A percentile compares a stretch with the other conserved stretches of the same genome.
Conservation (phyloP, 768 basidiomycete species). For the Mycena crocata region DNA sequence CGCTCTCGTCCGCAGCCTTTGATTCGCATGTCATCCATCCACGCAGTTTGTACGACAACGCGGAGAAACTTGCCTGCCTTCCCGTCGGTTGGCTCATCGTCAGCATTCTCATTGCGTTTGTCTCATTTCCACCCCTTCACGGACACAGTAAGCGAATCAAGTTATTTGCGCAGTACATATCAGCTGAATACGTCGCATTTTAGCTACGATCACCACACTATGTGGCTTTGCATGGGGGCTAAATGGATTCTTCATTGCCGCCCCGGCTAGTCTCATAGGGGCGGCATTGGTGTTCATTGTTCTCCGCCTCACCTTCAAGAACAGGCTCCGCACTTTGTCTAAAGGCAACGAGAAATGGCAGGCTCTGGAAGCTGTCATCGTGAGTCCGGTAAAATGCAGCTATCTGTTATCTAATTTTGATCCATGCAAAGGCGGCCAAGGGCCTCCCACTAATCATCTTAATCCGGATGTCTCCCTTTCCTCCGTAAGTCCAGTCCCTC, state of each 20-base stretch:
- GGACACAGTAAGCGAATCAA: constrained; percentile 58
- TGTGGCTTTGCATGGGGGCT: constrained; percentile 89
- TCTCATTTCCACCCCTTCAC: constrained; percentile 70
- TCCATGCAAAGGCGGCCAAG: constrained; percentile 68
- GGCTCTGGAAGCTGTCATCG: constrained; percentile 80
- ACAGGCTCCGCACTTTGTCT: constrained; percentile 69
- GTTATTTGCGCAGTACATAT: neutral
- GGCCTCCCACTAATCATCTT: constrained; percentile 87
- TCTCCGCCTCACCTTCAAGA: constrained; percentile 69
- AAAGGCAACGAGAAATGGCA: constrained; percentile 77
- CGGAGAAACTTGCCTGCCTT: constrained; percentile 68
- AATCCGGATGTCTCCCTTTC: constrained; percentile 84
- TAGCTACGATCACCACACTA: constrained; percentile 67
- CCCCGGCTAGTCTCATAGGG: constrained; percentile 69
- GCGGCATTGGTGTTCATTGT: constrained; percentile 70
- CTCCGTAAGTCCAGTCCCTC: constrained; percentile 53
- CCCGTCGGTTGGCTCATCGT: constrained; percentile 74
- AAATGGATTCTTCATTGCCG: constrained; percentile 77
- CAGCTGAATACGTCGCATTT: neutral
- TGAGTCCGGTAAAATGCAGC: constrained; percentile 46
- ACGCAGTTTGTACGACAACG: constrained; percentile 67
- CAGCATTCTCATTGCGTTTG: constrained; percentile 51
- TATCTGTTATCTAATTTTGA: constrained; percentile 16
- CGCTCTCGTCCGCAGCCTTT: neutral
- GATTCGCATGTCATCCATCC: neutral